Evolutionary conservation across 2,329 filamentous ascomycete species (phyloP), one percentile per base, ranked within the genome.

Genomic region (Arthrobotrys conoides): DNA sequence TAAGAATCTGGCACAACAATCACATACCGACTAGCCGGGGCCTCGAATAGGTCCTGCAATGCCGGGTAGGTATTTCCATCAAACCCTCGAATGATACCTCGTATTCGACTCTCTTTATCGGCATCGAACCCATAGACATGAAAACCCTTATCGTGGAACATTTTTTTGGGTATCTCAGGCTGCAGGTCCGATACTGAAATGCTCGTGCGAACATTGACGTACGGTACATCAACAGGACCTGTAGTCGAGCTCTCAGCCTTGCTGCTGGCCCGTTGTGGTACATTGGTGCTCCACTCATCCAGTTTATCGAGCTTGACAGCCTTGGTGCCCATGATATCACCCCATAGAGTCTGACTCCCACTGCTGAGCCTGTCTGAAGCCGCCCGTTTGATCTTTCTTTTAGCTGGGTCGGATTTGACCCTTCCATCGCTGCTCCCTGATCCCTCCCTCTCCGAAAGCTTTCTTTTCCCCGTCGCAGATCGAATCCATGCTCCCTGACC

Each of bases 261-360:
- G 44, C 53, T 78, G 18, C 22, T 46, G 5, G 68, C 24, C 3
- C 68, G 44, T 20, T 66, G 61, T 24, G 75, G 68, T 27, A 63
- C 75, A 49, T 78, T 63, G 16, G 75, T 41, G 8, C 82, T 82
- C 66, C 83, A 84, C 38, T 83, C 81, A 46, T 80, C 80, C 64
- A 59, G 77, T 63, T 80, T 80, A 64, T 80, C 80, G 18, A 73
- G 70, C 41, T 81, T 82, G 24, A 80, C 70, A 53, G 78, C 81
- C 44, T 80, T 78, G 20, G 79, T 80, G 70, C 90, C 90, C 24
- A 96, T 88, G 76, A 99, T 96, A 82, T 96, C 93, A 4, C 91
- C 91, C 95, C 95, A 98, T n/a, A 98, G 88, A 30, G 90, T 90
- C 82, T 94, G 90, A 81, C 91, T 91, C 82, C 97, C 94, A 63